Percentiles rank a stretch among this genome's conserved stretches.
phyloP scores from a whole-genome alignment of 306 rosid species.

The Arachis hypogaea region DNA sequence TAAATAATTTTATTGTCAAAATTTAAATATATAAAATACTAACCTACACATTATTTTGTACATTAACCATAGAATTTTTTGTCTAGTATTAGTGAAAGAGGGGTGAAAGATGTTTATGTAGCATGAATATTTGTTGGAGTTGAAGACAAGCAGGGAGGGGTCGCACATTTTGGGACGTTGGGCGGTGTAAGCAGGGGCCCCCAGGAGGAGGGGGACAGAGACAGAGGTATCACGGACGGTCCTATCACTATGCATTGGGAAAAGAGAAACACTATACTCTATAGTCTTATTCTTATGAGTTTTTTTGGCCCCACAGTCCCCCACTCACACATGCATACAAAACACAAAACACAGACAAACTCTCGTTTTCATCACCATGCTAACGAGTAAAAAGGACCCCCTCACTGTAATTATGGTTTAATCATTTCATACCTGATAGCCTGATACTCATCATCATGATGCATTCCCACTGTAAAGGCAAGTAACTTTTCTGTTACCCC shows the following conservation, averaged over 20 bases:
- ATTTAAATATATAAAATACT: no score
- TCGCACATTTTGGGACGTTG: slow-evolving; percentile 33
- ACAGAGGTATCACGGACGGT: slow-evolving; percentile 77
- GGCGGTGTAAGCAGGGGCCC: slow-evolving; percentile 41
- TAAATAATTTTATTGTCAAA: no score
- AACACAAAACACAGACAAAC: no score
- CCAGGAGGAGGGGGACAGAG: slow-evolving; percentile 16
- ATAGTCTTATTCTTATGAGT: background rate
- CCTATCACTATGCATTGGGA: slow-evolving; percentile 56
- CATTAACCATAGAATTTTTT: no score
- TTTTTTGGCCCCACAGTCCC: slow-evolving; percentile 33
- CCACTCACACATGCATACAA: no score
- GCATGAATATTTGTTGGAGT: no score
- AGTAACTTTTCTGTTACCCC: slow-evolving; percentile 46
- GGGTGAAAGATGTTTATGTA: no score
- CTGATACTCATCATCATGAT: no score
- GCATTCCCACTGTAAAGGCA: slow-evolving; percentile 38
- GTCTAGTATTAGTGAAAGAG: no score
- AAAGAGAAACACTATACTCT: slow-evolving; percentile 35
- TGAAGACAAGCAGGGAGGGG: background rate
- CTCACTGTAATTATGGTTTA: slow-evolving; percentile 55
- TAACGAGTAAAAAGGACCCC: slow-evolving; percentile 33
- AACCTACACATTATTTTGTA: no score
- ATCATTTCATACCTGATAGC: slow-evolving; percentile 54
- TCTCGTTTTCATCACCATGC: no score